A percentile compares a stretch with the other conserved stretches of the same genome.
These are phyloP conservation scores for Mrakia gelida DNA, from an alignment of 768 basidiomycete genomes.

Conservation along the genomic window DNA sequence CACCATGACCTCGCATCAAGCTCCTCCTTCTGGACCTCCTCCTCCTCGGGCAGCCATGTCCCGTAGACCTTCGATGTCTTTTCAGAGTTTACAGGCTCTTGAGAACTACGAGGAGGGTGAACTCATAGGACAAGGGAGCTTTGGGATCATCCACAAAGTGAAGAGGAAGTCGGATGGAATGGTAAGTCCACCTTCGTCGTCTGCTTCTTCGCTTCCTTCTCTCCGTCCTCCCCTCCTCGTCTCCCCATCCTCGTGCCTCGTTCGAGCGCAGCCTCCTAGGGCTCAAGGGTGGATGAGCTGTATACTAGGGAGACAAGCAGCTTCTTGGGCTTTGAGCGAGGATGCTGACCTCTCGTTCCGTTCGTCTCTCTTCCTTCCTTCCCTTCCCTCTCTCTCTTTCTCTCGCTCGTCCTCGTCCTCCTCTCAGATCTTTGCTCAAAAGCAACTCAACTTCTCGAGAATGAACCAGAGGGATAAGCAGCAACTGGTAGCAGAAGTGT, in stretches of 20 bases:
- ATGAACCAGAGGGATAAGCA: slow-evolving; percentile 95
- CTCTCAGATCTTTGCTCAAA: slow-evolving; percentile 71
- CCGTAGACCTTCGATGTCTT: slow-evolving; percentile 25
- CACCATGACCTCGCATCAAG: not conserved
- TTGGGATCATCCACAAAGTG: slow-evolving; percentile 96
- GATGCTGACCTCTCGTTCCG: no score
- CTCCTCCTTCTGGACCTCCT: not conserved
- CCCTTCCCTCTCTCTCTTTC: not conserved
- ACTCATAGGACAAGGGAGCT: slow-evolving; percentile 92
- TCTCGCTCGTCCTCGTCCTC: not conserved
- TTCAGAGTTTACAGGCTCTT: slow-evolving; percentile 42
- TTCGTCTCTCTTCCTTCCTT: no score
- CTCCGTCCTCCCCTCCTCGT: not conserved
- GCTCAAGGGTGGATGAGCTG: no score
- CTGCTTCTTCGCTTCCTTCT: not conserved
- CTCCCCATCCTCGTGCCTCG: no score
- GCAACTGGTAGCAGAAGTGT: slow-evolving; percentile 98
- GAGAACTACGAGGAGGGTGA: slow-evolving; percentile 82
- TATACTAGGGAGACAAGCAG: no score
- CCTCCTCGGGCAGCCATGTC: slow-evolving; percentile 11
- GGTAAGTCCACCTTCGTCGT: slow-evolving; percentile 52
- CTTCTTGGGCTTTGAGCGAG: no score
- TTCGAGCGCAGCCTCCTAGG: no score
- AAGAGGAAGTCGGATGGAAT: slow-evolving; percentile 73
- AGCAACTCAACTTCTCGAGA: slow-evolving; percentile 94